These are phyloP conservation scores for Cinchona pubescens DNA, from an alignment of 257 asterid species.

Conservation along the genomic window DNA sequence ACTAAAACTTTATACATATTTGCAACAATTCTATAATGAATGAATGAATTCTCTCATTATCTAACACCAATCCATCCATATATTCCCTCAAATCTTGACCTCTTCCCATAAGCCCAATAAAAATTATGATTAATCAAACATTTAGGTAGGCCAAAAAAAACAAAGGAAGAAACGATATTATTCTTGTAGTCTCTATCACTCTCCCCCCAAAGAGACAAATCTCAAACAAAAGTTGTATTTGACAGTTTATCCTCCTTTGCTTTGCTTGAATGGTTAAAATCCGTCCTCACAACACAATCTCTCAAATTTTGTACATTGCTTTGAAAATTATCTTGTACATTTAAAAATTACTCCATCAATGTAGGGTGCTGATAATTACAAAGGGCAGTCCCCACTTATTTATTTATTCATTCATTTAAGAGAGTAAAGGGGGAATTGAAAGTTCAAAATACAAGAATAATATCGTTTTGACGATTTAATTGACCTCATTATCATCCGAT, in stretches of 20 bases:
- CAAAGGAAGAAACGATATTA: not conserved
- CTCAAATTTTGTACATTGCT: not conserved
- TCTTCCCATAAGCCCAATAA: not conserved
- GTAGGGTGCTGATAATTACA: slow-evolving; percentile 16
- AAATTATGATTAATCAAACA: not conserved
- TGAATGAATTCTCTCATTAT: not conserved
- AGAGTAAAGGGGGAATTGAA: too few relatives aligned
- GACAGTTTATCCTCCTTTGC: not conserved
- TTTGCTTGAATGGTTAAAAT: slow-evolving; percentile 4
- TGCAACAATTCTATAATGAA: not conserved
- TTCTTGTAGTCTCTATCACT: slow-evolving; percentile 1
- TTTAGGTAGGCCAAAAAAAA: not conserved
- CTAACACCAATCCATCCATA: not conserved
- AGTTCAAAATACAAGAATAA: too few relatives aligned
- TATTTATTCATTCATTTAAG: too few relatives aligned
- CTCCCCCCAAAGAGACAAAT: not conserved
- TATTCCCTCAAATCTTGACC: not conserved
- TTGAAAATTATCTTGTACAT: too few relatives aligned
- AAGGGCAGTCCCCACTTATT: slow-evolving; percentile 23
- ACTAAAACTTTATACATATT: not conserved
- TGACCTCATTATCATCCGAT: too few relatives aligned
- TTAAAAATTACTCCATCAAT: not conserved
- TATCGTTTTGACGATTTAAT: too few relatives aligned
- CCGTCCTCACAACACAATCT: not conserved
- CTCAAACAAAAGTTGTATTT: not conserved